These are phyloP conservation scores for Xylaria castorea DNA, from an alignment of 495 filamentous ascomycete genomes.

Conservation along the genomic window DNA sequence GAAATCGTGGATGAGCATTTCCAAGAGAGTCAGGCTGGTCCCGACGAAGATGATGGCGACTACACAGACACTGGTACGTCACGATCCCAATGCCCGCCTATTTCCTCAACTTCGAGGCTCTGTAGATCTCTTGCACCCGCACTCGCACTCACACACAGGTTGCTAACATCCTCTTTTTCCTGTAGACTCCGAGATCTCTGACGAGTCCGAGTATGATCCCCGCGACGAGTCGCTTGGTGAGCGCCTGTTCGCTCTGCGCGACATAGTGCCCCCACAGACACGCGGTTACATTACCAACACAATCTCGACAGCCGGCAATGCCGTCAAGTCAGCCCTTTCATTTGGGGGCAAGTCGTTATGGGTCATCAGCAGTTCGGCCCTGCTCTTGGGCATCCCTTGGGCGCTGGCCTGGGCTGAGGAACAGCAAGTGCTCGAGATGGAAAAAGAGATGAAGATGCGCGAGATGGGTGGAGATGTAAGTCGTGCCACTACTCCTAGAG, in stretches of 20 bases:
- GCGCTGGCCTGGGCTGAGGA: conserved; percentile 93
- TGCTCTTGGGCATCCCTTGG: conserved; percentile 91
- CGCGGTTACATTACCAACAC: conserved; percentile 71
- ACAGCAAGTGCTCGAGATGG: conserved; percentile 94
- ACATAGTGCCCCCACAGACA: conserved; percentile 86
- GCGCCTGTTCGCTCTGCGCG: conserved; percentile 82
- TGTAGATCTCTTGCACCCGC: neutral
- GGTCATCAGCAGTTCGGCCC: conserved; percentile 83
- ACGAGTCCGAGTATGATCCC: conserved; percentile 59
- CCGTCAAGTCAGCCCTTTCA: conserved; percentile 63
- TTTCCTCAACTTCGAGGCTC: conserved; percentile 6
- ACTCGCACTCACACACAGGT: neutral
- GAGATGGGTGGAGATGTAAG: conserved; percentile 64
- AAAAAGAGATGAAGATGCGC: conserved; percentile 93
- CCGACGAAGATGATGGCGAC: conserved; percentile 81
- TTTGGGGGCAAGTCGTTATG: conserved; percentile 85
- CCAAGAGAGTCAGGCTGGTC: conserved; percentile 71
- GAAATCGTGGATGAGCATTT: conserved; percentile 98
- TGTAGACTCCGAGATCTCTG: conserved; percentile 70
- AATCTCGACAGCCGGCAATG: conserved; percentile 57
- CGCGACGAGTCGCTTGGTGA: conserved; percentile 74
- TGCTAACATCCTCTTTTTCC: neutral
- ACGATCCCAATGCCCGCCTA: conserved; percentile 5
- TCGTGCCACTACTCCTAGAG: neutral
- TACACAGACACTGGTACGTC: conserved; percentile 85